Evolutionary conservation across 176 grass and related monocot genomes (phyloP).

Genomic region (Thinopyrum elongatum): DNA sequence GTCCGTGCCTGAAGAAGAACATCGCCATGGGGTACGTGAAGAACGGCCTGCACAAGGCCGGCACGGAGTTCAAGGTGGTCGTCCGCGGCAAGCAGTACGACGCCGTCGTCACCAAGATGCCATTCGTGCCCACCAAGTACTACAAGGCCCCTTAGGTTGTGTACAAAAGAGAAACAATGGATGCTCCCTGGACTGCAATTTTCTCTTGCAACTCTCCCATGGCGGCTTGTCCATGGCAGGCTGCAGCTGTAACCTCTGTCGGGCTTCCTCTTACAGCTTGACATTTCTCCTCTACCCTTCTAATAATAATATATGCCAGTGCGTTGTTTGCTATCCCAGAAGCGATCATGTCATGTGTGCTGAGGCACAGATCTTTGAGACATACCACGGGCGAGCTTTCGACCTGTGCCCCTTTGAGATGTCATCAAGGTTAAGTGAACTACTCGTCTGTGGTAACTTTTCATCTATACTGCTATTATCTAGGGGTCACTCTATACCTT

Average conservation of each 20-base stretch:
- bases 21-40: constrained; percentile 98
- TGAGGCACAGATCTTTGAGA: no score
- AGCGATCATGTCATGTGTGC: neutral
- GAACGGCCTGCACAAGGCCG: constrained; percentile 87
- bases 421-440: no score
- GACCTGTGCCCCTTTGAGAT: no score
- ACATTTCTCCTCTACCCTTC: constrained; percentile 1
- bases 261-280: constrained; percentile 14
- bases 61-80: constrained; percentile 80
- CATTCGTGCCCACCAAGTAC: constrained; percentile 96
- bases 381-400: no score
- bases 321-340: neutral
- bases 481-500: no score
- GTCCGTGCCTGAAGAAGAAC: constrained; percentile 98
- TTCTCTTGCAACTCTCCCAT: neutral
- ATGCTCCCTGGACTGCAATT: neutral
- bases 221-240: constrained; percentile 13
- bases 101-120: constrained; percentile 87
- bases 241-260: constrained; percentile 41
- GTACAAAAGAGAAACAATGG: neutral
- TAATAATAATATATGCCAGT: constrained; percentile 33
- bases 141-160: constrained; percentile 69
- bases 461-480: no score
- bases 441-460: no score
- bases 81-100: constrained; percentile 85